These are phyloP conservation scores for Davidsoniella eucalypti DNA, from an alignment of 2,329 filamentous ascomycete species.

Conservation along the genomic window DNA sequence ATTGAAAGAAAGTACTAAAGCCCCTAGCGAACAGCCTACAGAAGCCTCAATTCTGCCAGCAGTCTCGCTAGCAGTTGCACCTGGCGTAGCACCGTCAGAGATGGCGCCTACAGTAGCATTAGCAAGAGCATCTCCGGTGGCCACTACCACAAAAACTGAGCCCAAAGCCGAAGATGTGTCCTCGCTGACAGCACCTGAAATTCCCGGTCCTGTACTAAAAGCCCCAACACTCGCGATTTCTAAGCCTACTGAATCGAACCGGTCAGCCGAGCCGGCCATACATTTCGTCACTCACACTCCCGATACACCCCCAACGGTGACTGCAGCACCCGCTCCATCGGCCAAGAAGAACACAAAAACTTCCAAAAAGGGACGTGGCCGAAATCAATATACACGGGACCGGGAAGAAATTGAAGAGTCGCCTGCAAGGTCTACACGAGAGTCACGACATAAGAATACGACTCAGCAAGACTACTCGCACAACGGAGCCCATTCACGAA, in stretches of 20 bases:
- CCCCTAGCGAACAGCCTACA: background rate
- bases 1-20: constrained; percentile 13
- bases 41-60: background rate
- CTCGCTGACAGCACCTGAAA: background rate
- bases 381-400: constrained; percentile 72
- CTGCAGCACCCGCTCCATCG: constrained; percentile 25
- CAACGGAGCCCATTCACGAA: constrained; percentile 4
- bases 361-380: constrained; percentile 50
- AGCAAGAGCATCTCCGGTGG: background rate
- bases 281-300: background rate
- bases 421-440: constrained; percentile 38
- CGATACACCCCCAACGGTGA: constrained; percentile 21
- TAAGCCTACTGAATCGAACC: constrained; percentile 5
- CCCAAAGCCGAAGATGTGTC: background rate
- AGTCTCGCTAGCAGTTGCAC: background rate
- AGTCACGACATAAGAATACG: constrained; percentile 15
- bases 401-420: constrained; percentile 46
- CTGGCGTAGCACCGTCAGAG: background rate
- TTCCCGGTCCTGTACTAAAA: background rate
- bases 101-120: background rate
- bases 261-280: background rate
- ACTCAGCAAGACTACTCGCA: background rate
- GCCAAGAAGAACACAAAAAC: constrained; percentile 46
- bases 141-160: background rate
- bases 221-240: background rate